Evolutionary conservation across 2,329 filamentous ascomycete genomes (phyloP), one percentile per base, ranked within the genome.

Genomic region (Purpureocillium takamizusanense): DNA sequence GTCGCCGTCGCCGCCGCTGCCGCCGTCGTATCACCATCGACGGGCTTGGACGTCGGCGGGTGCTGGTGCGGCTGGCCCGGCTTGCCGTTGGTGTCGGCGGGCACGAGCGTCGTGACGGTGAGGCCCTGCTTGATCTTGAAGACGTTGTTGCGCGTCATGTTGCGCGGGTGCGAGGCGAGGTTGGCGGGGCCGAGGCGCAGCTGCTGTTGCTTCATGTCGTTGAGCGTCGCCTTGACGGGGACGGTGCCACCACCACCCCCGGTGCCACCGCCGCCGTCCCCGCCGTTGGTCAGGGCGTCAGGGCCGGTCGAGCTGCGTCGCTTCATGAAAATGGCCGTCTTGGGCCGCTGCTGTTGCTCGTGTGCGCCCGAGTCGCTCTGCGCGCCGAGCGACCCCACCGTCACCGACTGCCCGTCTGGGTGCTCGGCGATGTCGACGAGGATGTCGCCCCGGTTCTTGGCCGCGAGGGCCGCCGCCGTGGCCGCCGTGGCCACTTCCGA

Each of bases 161-260:
- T 70, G 54, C 74, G 54, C 2, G 80, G 80, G 39, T 79, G 77
- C 13, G 73, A 71, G 6, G 80, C 80, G 15, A 74, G 72, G 51
- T 83, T 84, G 1, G 78, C 81, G 0, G 80, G 80, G 1, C 79
- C 79, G 0, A 83, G 71, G 46, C 77, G 79, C 33, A 83, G 63
- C 46, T 81, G 75, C 50, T 77, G n/a, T n/a, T n/a, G 70, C 49
- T 68, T 70, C 62, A 81, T 76, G 37, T 83, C 77, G 37, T 76
- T 69, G 23, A 79, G 62, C 37, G 76, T 81, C 5, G 75, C 72
- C 48, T 76, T 72, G 5, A 81, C 64, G 2, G 76, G 65, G 7
- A 81, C 64, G 0, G 68, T 62, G 1, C 21, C 21, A 10, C 21
- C 21, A 10, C 21, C 21, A 10, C 21, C 21, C n/a, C n/a, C n/a